Conservation (phyloP, 768 basidiomycete species). For the Termitomyces sp. region DNA sequence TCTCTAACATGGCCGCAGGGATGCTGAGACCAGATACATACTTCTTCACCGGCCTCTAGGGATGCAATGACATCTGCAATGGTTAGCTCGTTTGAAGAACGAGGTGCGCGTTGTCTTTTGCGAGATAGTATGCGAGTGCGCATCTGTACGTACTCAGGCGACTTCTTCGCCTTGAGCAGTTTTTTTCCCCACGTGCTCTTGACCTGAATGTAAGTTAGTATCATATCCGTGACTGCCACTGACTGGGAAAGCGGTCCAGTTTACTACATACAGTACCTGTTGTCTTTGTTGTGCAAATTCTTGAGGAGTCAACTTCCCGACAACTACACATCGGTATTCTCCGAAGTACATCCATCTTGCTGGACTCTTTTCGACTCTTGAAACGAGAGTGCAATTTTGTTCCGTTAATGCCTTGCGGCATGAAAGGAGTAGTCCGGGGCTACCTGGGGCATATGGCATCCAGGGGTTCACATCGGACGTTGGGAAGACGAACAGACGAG, state of each 20-base stretch:
- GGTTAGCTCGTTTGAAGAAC: background rate
- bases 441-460: slow-evolving; percentile 19
- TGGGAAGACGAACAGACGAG: slow-evolving; percentile 13
- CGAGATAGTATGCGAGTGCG: slow-evolving; percentile 22
- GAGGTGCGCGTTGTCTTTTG: slow-evolving; percentile 2
- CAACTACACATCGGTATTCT: slow-evolving; percentile 17
- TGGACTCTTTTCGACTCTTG: slow-evolving; percentile 3
- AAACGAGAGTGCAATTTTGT: slow-evolving; percentile 17
- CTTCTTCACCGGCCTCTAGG: slow-evolving; percentile 10
- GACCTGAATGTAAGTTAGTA: slow-evolving; percentile 6
- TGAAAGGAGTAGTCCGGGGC: slow-evolving; percentile 21
- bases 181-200: slow-evolving; percentile 18
- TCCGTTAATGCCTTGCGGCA: slow-evolving; percentile 18
- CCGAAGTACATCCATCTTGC: slow-evolving; percentile 23
- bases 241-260: background rate
- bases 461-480: slow-evolving; percentile 18
- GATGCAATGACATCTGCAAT: slow-evolving; percentile 1
- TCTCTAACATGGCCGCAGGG: too few relatives aligned
- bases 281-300: slow-evolving; percentile 16
- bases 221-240: too few relatives aligned
- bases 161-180: slow-evolving; percentile 4
- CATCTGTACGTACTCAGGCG: slow-evolving; percentile 20
- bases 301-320: slow-evolving; percentile 17
- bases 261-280: slow-evolving; percentile 6
- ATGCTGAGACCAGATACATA: background rate